Evolutionary conservation across 2,329 filamentous ascomycete species (phyloP).

Genomic region (Verticillium nubilum): DNA sequence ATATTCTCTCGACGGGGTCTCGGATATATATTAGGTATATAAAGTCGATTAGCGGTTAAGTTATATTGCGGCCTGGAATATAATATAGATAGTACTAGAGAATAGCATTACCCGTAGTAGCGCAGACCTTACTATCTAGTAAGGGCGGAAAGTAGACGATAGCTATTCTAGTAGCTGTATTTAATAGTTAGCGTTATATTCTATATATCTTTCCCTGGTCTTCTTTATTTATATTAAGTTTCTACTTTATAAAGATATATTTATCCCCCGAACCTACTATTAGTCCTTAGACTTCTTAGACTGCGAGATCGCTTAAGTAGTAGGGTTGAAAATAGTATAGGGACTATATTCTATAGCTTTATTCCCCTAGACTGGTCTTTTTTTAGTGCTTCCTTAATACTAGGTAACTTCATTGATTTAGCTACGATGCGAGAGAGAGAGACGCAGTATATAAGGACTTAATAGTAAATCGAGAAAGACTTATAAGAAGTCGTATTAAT

Average conservation of each 20-base stretch:
- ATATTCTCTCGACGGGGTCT: neutral
- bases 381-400: neutral
- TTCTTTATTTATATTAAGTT: neutral
- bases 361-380: neutral
- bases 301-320: neutral
- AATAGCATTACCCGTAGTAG: neutral
- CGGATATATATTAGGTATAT: neutral
- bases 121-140: neutral
- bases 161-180: neutral
- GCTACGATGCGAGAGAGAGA: neutral
- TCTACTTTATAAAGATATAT: neutral
- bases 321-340: neutral
- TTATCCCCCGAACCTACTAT: neutral
- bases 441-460: neutral
- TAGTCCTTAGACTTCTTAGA: neutral
- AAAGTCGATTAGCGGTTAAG: neutral
- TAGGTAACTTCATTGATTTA: neutral
- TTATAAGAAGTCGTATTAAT: neutral
- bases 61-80: neutral
- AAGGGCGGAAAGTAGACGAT: neutral
- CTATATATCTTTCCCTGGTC: neutral
- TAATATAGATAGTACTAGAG: neutral
- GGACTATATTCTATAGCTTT: neutral
- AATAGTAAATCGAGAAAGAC: neutral
- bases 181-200: neutral